A percentile compares a stretch with the other conserved stretches of the same genome.
Conservation (phyloP, 2,329 filamentous ascomycete genomes). For the Pochonia chlamydosporia region DNA sequence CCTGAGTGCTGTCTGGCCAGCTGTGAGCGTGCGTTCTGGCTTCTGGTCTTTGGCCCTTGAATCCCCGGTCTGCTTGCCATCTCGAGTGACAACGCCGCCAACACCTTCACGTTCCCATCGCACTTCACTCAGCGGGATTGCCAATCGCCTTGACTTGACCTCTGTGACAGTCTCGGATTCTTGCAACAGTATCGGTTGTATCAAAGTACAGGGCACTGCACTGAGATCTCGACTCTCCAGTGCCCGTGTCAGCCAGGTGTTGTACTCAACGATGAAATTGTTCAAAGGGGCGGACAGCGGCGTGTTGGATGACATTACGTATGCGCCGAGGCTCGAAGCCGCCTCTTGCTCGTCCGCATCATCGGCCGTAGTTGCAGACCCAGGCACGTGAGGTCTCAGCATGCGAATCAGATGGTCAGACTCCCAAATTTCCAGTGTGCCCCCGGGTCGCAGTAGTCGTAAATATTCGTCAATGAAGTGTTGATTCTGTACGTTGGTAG, state of each 20-base stretch:
- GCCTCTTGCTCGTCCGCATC: slow-evolving; percentile 53
- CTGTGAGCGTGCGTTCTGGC: slow-evolving; percentile 45
- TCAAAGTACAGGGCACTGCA: slow-evolving; percentile 70
- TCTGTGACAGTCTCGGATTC: slow-evolving; percentile 68
- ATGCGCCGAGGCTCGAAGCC: slow-evolving; percentile 69
- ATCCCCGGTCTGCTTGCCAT: slow-evolving; percentile 55
- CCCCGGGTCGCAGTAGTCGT: slow-evolving; percentile 70
- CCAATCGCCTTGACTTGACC: slow-evolving; percentile 68
- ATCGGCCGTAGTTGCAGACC: slow-evolving; percentile 26
- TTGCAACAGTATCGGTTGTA: slow-evolving; percentile 72
- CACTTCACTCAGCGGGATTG: slow-evolving; percentile 79
- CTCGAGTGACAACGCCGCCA: slow-evolving; percentile 55
- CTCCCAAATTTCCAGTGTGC: slow-evolving; percentile 83
- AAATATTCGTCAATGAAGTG: slow-evolving; percentile 63
- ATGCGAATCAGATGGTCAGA: slow-evolving; percentile 80
- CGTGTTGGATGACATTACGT: slow-evolving; percentile 75
- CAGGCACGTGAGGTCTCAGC: slow-evolving; percentile 70
- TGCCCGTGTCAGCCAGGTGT: slow-evolving; percentile 72
- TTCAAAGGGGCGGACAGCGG: slow-evolving; percentile 78
- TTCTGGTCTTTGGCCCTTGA: slow-evolving; percentile 40
- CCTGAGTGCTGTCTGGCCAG: slow-evolving; percentile 67
- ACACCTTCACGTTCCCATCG: slow-evolving; percentile 80
- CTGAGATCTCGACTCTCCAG: slow-evolving; percentile 66
- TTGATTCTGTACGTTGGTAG: slow-evolving; percentile 55
- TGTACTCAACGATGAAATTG: slow-evolving; percentile 76